These are phyloP conservation scores for Papiliotrema laurentii DNA, from an alignment of 1,284 basidiomycete genomes.

Conservation along the genomic window DNA sequence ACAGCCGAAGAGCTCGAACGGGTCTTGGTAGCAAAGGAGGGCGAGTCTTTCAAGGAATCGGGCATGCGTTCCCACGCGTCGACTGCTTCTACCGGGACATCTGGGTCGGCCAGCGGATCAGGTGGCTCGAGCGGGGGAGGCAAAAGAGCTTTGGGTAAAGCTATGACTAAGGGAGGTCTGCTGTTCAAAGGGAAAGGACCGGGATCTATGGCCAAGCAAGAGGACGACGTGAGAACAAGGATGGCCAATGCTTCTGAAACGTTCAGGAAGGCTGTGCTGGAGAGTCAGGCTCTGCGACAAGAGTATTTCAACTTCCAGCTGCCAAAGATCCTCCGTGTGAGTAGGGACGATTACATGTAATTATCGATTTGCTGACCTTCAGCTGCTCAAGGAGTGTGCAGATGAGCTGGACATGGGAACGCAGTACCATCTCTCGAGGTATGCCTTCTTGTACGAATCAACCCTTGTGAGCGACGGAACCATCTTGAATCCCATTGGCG, in stretches of 20 bases:
- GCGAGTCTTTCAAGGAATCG: slow-evolving; percentile 79
- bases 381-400: slow-evolving; percentile 92
- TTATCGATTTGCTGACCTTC: slow-evolving; percentile 7
- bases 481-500: slow-evolving; percentile 51
- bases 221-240: slow-evolving; percentile 83
- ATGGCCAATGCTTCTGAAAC: slow-evolving; percentile 82
- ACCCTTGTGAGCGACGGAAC: slow-evolving; percentile 85
- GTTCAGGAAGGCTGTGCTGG: slow-evolving; percentile 85
- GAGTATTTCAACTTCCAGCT: slow-evolving; percentile 98
- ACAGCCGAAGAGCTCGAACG: slow-evolving; percentile 94
- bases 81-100: slow-evolving; percentile 14
- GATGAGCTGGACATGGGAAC: slow-evolving; percentile 96
- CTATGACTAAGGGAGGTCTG: slow-evolving; percentile 84
- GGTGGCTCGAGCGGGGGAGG: slow-evolving; percentile 13
- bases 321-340: slow-evolving; percentile 83
- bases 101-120: slow-evolving; percentile 4
- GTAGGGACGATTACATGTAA: slow-evolving; percentile 37
- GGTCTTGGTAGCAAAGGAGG: slow-evolving; percentile 88
- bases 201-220: slow-evolving; percentile 85
- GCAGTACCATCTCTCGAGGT: slow-evolving; percentile 92
- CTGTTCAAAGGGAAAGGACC: slow-evolving; percentile 92
- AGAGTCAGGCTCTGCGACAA: slow-evolving; percentile 83
- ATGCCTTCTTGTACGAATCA: slow-evolving; percentile 90
- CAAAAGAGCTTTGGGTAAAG: slow-evolving; percentile 52
- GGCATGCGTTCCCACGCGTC: slow-evolving; percentile 55